phyloP scores from a whole-genome alignment of 2,329 filamentous ascomycete species.

The Colletotrichum gloeosporioides region DNA sequence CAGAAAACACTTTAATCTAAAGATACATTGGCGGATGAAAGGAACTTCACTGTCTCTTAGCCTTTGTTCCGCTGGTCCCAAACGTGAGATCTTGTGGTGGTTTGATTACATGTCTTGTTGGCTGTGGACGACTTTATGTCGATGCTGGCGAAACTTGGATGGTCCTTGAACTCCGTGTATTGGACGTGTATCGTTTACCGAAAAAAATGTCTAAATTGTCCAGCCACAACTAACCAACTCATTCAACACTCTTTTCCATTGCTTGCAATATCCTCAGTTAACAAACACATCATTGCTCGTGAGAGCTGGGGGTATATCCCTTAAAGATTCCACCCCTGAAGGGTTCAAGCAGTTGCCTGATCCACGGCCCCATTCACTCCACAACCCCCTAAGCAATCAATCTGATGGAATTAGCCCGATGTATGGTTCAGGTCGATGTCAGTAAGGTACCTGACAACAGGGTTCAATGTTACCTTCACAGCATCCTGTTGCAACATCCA shows the following conservation, averaged over 20 bases:
- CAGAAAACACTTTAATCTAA: neutral
- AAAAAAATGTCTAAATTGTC: neutral
- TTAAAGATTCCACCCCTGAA: neutral
- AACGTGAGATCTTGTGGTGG: neutral
- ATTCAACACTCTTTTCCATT: fast-evolving
- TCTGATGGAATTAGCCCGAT: neutral
- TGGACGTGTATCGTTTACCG: fast-evolving
- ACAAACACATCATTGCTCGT: fast-evolving
- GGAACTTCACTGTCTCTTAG: neutral
- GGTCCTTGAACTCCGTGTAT: too few species aligned
- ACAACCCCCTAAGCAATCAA: neutral
- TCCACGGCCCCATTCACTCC: neutral
- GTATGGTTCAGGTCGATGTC: fast-evolving
- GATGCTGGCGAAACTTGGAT: neutral
- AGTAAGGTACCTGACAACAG: fast-evolving
- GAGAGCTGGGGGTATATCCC: fast-evolving
- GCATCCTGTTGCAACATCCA: neutral
- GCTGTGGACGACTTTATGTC: neutral
- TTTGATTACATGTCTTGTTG: neutral
- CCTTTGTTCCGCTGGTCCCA: fast-evolving
- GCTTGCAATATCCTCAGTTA: fast-evolving
- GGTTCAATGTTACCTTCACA: neutral
- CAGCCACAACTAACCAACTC: fast-evolving
- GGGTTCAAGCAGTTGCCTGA: neutral
- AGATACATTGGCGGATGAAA: fast-evolving